Conservation (phyloP, 148 eudicot genomes). For the Spergularia marina region DNA sequence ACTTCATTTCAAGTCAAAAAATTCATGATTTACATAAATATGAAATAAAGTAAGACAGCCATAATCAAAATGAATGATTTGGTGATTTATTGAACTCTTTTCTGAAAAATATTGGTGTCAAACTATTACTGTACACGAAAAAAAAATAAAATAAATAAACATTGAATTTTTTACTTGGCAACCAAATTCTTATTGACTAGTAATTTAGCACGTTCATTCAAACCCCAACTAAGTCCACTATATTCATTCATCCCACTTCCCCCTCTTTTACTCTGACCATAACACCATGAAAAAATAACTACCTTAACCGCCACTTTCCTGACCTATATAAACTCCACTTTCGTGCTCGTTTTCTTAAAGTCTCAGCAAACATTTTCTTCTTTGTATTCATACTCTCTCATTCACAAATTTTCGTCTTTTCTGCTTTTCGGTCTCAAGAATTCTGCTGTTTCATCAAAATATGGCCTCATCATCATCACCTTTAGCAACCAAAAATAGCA, state of each 20-base stretch:
- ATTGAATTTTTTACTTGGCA: background rate
- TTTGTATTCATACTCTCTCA: background rate
- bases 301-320: conserved; percentile 25
- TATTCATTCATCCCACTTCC: conserved; percentile 16
- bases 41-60: no score
- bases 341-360: background rate
- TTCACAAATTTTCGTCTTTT: no score
- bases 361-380: background rate
- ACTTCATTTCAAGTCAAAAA: no score
- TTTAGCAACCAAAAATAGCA: conserved; percentile 25
- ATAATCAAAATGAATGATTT: no score
- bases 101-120: no score
- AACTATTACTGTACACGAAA: no score
- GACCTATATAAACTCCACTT: conserved; percentile 16
- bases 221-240: background rate
- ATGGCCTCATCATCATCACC: conserved; percentile 35
- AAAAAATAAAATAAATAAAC: no score
- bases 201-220: conserved; percentile 6
- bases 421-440: background rate
- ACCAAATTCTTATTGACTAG: background rate
- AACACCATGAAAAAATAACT: conserved; percentile 12
- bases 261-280: conserved; percentile 26
- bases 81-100: no score
- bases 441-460: background rate
- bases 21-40: no score